Conservation (phyloP, 192 early-diverging fungal genomes). For the Allomyces macrogynus region DNA sequence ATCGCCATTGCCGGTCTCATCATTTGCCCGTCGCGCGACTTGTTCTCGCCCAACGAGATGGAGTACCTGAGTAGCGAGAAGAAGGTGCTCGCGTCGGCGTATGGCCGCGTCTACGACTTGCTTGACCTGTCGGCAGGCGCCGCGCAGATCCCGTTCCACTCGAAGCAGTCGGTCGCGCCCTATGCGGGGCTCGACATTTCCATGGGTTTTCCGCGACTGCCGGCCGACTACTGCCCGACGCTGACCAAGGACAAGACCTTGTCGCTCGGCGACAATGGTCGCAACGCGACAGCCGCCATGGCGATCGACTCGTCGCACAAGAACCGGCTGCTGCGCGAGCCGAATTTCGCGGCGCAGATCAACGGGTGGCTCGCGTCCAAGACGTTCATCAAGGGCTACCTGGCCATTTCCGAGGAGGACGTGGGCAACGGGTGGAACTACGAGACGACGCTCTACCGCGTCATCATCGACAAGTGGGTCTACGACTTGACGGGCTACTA, state of each 20-base stretch:
- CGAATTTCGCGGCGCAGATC: not conserved
- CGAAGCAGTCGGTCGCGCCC: slow-evolving; percentile 21
- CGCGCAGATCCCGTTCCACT: slow-evolving; percentile 21
- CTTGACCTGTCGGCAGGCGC: slow-evolving; percentile 24
- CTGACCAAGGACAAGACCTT: not conserved
- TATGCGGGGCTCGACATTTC: not conserved
- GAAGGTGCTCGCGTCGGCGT: slow-evolving; percentile 44
- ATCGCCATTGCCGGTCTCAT: slow-evolving; percentile 54
- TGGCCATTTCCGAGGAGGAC: slow-evolving; percentile 15
- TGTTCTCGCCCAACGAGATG: slow-evolving; percentile 49
- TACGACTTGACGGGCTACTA: slow-evolving; percentile 56
- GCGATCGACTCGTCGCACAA: not conserved
- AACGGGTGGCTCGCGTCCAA: not conserved
- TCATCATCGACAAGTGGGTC: slow-evolving; percentile 45
- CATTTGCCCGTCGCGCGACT: slow-evolving; percentile 51
- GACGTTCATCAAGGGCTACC: not conserved
- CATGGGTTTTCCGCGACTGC: not conserved
- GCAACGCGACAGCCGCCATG: not conserved
- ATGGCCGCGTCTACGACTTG: slow-evolving; percentile 68
- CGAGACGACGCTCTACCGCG: slow-evolving; percentile 22
- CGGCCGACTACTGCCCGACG: not conserved
- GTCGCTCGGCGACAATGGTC: not conserved
- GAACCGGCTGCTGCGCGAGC: not conserved
- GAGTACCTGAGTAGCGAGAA: slow-evolving; percentile 23
- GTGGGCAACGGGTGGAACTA: slow-evolving; percentile 18